A percentile compares a stretch with the other conserved stretches of the same genome.
Evolutionary conservation across 305 asterid genomes (phyloP).

Genomic region (Nicotiana rustica): DNA sequence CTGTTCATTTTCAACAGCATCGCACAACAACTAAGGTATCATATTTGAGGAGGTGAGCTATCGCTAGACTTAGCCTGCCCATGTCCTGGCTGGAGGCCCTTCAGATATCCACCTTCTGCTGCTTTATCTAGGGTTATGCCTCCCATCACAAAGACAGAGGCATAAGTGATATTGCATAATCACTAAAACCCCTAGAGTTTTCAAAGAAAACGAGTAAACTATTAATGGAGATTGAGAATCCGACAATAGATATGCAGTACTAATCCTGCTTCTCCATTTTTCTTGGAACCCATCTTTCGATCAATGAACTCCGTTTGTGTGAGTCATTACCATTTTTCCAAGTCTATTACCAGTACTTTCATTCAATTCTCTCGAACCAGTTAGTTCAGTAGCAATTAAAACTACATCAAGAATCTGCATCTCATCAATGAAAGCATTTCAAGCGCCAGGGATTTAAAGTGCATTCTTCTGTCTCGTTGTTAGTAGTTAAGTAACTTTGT

Average conservation of each 20-base stretch:
- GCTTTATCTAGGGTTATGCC: conserved; percentile 3
- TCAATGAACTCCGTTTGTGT: not conserved
- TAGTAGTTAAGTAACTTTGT: conserved; percentile 22
- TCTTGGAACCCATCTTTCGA: not conserved
- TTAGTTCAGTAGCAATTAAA: conserved; percentile 24
- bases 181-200: conserved; percentile 21
- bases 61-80: not conserved
- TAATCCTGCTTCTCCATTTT: conserved; percentile 23
- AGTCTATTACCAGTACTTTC: conserved; percentile 4
- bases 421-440: conserved; percentile 18
- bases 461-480: not conserved
- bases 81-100: not conserved
- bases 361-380: not conserved
- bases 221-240: conserved; percentile 23
- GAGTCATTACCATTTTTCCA: not conserved
- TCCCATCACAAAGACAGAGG: conserved; percentile 21
- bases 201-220: not conserved
- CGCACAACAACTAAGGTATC: conserved; percentile 11
- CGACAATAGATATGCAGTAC: conserved; percentile 14
- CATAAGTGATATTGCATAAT: not conserved
- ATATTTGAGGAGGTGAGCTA: conserved; percentile 19
- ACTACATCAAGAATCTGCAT: conserved; percentile 1
- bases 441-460: not conserved
- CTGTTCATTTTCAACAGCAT: conserved; percentile 27
- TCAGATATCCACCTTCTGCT: conserved; percentile 13